A percentile compares a stretch with the other conserved stretches of the same genome.
phyloP scores from a whole-genome alignment of 345 rosid genomes.

The Adansonia digitata region DNA sequence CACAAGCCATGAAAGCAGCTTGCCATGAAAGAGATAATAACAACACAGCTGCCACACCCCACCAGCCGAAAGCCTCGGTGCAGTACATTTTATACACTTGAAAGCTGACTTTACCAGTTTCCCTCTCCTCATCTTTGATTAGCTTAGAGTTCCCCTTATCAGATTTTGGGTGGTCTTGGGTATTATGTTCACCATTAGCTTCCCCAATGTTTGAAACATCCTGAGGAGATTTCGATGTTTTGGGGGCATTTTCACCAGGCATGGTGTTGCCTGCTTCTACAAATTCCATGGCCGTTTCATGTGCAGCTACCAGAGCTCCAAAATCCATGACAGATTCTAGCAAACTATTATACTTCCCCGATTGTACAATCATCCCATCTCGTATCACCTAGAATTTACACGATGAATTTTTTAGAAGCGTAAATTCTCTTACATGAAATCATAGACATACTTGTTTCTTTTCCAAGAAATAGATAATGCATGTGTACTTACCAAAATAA shows the following conservation, averaged over 20 bases:
- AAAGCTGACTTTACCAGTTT: slow-evolving; percentile 70
- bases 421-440: not conserved
- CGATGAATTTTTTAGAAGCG: not conserved
- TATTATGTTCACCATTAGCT: slow-evolving; percentile 45
- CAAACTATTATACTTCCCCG: slow-evolving; percentile 68
- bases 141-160: slow-evolving; percentile 61
- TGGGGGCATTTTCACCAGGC: slow-evolving; percentile 33
- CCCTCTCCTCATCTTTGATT: slow-evolving; percentile 84
- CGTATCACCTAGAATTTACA: slow-evolving; percentile 68
- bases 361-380: slow-evolving; percentile 79
- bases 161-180: slow-evolving; percentile 33
- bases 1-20: slow-evolving; percentile 72
- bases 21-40: slow-evolving; percentile 71
- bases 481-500: slow-evolving; percentile 49
- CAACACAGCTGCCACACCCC: slow-evolving; percentile 57
- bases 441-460: not conserved
- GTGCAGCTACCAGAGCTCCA: slow-evolving; percentile 75
- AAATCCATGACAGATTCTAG: slow-evolving; percentile 63
- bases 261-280: slow-evolving; percentile 49
- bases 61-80: slow-evolving; percentile 93
- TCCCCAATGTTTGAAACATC: slow-evolving; percentile 34
- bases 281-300: slow-evolving; percentile 78
- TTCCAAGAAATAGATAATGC: not conserved
- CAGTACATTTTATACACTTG: slow-evolving; percentile 66
- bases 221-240: slow-evolving; percentile 29